A percentile compares a stretch with the other conserved stretches of the same genome.
These are phyloP conservation scores for Wickerhamomyces silvicola DNA, from an alignment of 805 yeast genomes.

Conservation along the genomic window DNA sequence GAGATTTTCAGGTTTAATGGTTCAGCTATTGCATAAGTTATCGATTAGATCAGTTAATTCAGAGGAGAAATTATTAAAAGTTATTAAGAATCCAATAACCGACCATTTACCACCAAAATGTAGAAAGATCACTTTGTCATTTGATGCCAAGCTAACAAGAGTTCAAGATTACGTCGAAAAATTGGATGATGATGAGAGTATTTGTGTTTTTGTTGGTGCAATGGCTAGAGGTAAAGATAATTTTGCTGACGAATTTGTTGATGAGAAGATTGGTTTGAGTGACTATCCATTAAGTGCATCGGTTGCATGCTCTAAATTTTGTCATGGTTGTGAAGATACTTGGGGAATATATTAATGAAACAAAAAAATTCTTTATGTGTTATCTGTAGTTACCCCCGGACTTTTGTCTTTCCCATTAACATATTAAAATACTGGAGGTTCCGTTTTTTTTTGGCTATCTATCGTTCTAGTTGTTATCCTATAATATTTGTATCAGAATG, in stretches of 20 bases:
- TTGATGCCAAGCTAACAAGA: conserved; percentile 81
- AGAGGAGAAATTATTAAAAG: conserved; percentile 88
- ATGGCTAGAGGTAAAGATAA: conserved; percentile 98
- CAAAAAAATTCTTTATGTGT: neutral
- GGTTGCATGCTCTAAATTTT: conserved; percentile 95
- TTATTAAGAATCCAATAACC: conserved; percentile 93
- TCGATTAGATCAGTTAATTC: conserved; percentile 93
- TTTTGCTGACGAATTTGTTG: conserved; percentile 95
- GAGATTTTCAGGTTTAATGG: conserved; percentile 97
- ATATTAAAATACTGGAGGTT: neutral
- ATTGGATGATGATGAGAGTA: conserved; percentile 82
- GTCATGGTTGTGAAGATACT: conserved; percentile 98
- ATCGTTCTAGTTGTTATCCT: neutral
- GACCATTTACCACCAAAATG: conserved; percentile 96
- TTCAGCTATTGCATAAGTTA: conserved; percentile 85
- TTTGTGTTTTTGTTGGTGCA: conserved; percentile 98
- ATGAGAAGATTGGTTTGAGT: conserved; percentile 92
- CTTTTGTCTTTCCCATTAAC: conserved; percentile 1
- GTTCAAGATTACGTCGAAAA: conserved; percentile 83
- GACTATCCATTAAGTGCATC: conserved; percentile 95
- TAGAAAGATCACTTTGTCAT: conserved; percentile 85
- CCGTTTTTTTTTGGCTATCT: neutral
- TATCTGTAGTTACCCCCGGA: neutral
- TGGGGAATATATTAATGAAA: conserved; percentile 60
- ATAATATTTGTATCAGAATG: conserved; percentile 6